Conservation (phyloP, 495 filamentous ascomycete species). For the Terfezia boudieri region DNA sequence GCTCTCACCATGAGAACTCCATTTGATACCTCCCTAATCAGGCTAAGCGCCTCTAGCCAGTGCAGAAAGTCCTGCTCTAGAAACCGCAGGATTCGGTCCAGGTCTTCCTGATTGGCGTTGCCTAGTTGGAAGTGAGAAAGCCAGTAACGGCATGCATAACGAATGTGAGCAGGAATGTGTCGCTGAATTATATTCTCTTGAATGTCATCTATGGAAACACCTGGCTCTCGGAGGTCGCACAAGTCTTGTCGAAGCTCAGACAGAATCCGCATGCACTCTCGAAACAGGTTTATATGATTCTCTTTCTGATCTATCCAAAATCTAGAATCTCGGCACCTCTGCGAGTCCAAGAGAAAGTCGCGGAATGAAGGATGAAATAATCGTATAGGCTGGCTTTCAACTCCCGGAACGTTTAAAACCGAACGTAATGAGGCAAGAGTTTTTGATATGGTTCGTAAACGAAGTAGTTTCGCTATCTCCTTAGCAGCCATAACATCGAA, state of each 20-base stretch:
- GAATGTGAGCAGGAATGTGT: constrained; percentile 16
- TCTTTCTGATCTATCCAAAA: constrained; percentile 19
- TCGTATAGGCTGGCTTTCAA: constrained; percentile 3
- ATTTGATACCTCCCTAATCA: constrained; percentile 7
- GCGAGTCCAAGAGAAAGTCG: constrained; percentile 14
- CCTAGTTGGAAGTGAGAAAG: constrained; percentile 24
- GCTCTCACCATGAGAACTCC: background rate
- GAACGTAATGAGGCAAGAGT: background rate
- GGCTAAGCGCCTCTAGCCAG: constrained; percentile 1
- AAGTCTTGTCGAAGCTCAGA: constrained; percentile 21
- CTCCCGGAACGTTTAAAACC: background rate
- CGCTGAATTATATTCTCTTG: constrained; percentile 7
- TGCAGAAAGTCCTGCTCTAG: constrained; percentile 5
- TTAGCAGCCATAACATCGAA: background rate
- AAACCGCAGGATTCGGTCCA: constrained; percentile 1
- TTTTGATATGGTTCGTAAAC: background rate
- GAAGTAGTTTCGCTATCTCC: background rate
- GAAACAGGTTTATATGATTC: constrained; percentile 4
- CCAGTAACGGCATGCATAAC: constrained; percentile 29
- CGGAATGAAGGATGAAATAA: constrained; percentile 18
- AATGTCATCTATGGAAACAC: constrained; percentile 14
- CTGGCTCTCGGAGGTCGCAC: constrained; percentile 17
- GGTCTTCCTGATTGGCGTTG: constrained; percentile 9
- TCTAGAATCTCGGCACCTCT: constrained; percentile 1
- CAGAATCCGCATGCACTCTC: constrained; percentile 20